Conservation (phyloP, 1,139 yeast genomes). For the Kurtzmaniella quercitrusa region DNA sequence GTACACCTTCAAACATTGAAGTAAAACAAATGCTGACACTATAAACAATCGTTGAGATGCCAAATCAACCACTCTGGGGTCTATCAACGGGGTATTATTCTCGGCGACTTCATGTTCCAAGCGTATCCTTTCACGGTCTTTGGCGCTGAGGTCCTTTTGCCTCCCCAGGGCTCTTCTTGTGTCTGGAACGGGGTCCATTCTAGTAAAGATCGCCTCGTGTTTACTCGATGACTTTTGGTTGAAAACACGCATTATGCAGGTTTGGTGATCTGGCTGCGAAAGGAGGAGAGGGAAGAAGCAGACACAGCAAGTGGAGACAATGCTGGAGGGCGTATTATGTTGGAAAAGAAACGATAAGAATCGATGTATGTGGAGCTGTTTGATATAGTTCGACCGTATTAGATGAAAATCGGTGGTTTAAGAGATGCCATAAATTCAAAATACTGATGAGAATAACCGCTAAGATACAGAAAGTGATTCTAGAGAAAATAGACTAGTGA, state of each 20-base stretch:
- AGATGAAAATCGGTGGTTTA: too few relatives aligned
- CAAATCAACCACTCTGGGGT: constrained; percentile 59
- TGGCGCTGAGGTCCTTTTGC: neutral
- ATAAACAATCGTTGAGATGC: constrained; percentile 75
- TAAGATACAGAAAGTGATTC: too few relatives aligned
- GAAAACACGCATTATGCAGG: neutral
- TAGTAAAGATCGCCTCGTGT: neutral
- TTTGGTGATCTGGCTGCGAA: neutral
- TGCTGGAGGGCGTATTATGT: too few relatives aligned
- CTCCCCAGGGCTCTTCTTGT: neutral
- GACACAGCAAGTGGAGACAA: too few relatives aligned
- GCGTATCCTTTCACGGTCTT: neutral
- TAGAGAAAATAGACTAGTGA: too few relatives aligned
- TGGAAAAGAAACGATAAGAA: too few relatives aligned
- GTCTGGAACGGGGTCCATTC: neutral
- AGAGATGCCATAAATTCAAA: too few relatives aligned
- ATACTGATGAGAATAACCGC: too few relatives aligned
- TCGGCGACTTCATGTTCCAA: neutral
- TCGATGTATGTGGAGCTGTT: too few relatives aligned
- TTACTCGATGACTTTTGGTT: neutral
- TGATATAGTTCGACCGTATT: too few relatives aligned
- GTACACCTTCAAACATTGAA: constrained; percentile 80
- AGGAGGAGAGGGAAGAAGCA: neutral
- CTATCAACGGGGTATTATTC: constrained; percentile 37
- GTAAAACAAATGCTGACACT: constrained; percentile 58